Base-by-base conservation (phyloP, 768 basidiomycete genomes). In the Fomitopsis serialis region DNA sequence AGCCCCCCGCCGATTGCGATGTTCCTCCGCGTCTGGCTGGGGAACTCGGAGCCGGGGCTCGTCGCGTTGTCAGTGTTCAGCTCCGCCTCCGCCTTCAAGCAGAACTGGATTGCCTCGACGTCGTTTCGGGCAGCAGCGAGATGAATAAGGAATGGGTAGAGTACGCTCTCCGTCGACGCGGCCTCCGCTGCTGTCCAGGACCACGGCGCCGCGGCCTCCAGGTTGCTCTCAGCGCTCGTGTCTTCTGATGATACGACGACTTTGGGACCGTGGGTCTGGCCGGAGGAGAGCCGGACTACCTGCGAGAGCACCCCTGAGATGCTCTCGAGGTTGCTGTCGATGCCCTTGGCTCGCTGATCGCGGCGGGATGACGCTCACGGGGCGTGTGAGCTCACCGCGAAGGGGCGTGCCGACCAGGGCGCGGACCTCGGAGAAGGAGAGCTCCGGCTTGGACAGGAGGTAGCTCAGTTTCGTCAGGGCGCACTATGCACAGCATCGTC, bases 391-490 rank as follows among this genome's bases (percentile, higher is more conserved):
- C 68, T 98, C 94, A 44, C 94, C 94, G 7, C 94, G 91, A 11
- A 97, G 75, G 3, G 95, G 87, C 32, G 78, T 82, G 12, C 80
- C 73, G 53, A 97, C 80, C 21, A 96, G 77, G 37, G 81, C 73
- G 50, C 92, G 84, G 43, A 98, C 79, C 70, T 92, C 81, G 19
- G 73, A 65, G 2, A 74, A 63, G 0, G 80, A 76, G 7, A 96
- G 78, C 61, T 92, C 88, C 0, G 86, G 75, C 66, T 97, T 96
- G 6, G 91, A 91, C 32, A 97, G 77, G 13, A 98, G 79, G 64
- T 97, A 98, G 44, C 87, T 80, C 15, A 98, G 77, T 71, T 98
- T 98, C 13, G 92, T 78, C 19, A 97, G 79, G 1, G 94, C 94
- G 54, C 91, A 92, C 92, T 95, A 54, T 12, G 8, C 11, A n/a